Percentiles rank a stretch among this genome's conserved stretches.
phyloP scores from a whole-genome alignment of 2,329 filamentous ascomycete species.

The Lachnellula willkommii region DNA sequence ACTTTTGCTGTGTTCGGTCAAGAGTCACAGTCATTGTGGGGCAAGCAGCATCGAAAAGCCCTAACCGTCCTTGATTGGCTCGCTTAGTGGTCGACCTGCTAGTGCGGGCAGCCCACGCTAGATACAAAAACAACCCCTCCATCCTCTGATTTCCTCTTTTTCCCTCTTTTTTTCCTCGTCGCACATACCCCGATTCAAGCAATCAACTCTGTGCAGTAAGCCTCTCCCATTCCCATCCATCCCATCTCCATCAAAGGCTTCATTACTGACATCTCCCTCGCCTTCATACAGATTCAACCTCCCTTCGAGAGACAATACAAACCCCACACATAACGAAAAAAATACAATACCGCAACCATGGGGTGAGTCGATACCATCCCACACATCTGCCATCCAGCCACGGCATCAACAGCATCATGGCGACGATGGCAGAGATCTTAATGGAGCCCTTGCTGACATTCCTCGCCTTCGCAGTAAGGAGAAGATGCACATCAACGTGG shows the following conservation, averaged over 20 bases:
- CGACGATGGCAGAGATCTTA: slow-evolving; percentile 12
- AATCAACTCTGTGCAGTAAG: slow-evolving; percentile 30
- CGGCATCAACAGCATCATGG: slow-evolving; percentile 15
- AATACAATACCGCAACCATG: slow-evolving; percentile 31
- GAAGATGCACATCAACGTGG: slow-evolving; percentile 95
- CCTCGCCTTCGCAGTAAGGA: slow-evolving; percentile 64
- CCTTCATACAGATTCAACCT: slow-evolving; percentile 21
- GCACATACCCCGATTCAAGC: slow-evolving; percentile 32
- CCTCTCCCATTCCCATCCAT: slow-evolving; percentile 1
- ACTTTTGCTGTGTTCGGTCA: too few relatives aligned
- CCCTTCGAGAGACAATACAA: slow-evolving; percentile 19
- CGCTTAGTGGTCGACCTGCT: background rate
- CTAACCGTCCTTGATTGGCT: background rate
- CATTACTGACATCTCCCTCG: slow-evolving; percentile 16
- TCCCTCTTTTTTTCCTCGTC: slow-evolving; percentile 12
- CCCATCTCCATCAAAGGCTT: slow-evolving; percentile 8
- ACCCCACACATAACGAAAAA: slow-evolving; percentile 23
- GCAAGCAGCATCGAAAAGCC: background rate
- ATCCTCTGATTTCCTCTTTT: background rate
- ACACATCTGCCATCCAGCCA: slow-evolving; percentile 5
- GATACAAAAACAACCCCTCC: slow-evolving; percentile 4
- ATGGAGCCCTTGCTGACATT: slow-evolving; percentile 22
- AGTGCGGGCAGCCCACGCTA: background rate
- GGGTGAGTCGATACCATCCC: slow-evolving; percentile 25
- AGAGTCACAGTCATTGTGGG: background rate